Percentiles rank a stretch among this genome's conserved stretches.
Conservation (phyloP, 2,329 filamentous ascomycete genomes). For the Shiraia sp. region DNA sequence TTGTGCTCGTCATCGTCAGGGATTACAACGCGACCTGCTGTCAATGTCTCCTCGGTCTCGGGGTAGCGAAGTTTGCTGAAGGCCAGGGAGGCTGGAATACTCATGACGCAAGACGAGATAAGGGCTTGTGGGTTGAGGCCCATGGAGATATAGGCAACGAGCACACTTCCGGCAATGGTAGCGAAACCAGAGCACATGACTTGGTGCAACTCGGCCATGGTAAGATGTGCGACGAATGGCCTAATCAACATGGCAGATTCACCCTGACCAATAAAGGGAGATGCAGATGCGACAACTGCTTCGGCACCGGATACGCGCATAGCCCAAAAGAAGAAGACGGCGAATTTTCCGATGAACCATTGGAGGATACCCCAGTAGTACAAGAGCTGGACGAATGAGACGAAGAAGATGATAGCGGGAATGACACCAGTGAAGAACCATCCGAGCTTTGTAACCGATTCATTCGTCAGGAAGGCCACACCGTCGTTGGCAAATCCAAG, state of each 20-base stretch:
- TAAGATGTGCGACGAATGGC: constrained; percentile 83
- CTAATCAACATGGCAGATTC: constrained; percentile 92
- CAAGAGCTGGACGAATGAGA: constrained; percentile 83
- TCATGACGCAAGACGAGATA: constrained; percentile 93
- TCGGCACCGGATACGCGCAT: constrained; percentile 88
- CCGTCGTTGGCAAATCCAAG: constrained; percentile 77
- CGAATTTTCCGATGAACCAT: constrained; percentile 88
- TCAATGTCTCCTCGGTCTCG: constrained; percentile 83
- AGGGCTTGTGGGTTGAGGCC: constrained; percentile 84
- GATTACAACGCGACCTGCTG: constrained; percentile 77
- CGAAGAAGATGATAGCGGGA: constrained; percentile 96
- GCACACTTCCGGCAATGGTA: constrained; percentile 85
- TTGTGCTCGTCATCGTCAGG: constrained; percentile 77
- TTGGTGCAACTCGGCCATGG: constrained; percentile 85
- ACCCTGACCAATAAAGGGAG: constrained; percentile 91
- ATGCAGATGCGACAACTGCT: constrained; percentile 90
- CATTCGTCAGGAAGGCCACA: constrained; percentile 69
- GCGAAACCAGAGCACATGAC: constrained; percentile 92
- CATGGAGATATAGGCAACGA: constrained; percentile 83
- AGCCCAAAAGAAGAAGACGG: constrained; percentile 87
- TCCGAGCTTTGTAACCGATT: constrained; percentile 45
- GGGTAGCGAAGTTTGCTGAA: constrained; percentile 89
- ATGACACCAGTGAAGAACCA: constrained; percentile 81
- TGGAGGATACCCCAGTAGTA: constrained; percentile 82
- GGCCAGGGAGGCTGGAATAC: constrained; percentile 86